Conservation (phyloP, 1,139 yeast species). For the Candida sp. region DNA sequence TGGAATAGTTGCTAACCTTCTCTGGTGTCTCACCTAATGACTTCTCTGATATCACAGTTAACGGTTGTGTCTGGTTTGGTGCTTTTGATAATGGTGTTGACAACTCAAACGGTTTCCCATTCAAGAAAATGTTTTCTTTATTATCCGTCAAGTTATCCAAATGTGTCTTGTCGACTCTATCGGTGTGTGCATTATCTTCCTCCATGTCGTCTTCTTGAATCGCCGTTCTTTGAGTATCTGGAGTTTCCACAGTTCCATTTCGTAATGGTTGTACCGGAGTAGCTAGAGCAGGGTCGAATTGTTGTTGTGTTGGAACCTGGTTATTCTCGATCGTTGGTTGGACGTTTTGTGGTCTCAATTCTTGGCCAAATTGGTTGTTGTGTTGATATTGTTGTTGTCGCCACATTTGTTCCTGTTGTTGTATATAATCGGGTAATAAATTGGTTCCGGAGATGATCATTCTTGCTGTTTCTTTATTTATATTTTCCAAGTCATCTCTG, state of each 20-base stretch:
- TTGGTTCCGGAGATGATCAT: conserved; percentile 23
- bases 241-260: conserved; percentile 30
- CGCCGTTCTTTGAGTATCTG: conserved; percentile 47
- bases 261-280: conserved; percentile 37
- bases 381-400: conserved; percentile 5
- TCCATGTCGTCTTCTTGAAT: conserved; percentile 41
- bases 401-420: conserved; percentile 7
- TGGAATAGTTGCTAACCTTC: conserved; percentile 2
- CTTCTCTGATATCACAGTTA: conserved; percentile 38
- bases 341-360: conserved; percentile 3
- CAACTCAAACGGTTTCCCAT: conserved; percentile 23
- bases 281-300: conserved; percentile 17
- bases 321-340: not conserved
- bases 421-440: conserved; percentile 15
- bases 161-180: conserved; percentile 32
- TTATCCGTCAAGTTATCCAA: conserved; percentile 31
- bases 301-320: not conserved
- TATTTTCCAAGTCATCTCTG: conserved; percentile 42
- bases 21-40: conserved; percentile 31
- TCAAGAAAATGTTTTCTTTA: conserved; percentile 43
- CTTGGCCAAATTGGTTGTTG: conserved; percentile 5
- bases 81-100: conserved; percentile 29
- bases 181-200: conserved; percentile 21
- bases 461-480: conserved; percentile 38
- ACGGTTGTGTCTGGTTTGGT: conserved; percentile 18